phyloP scores from a whole-genome alignment of 768 basidiomycete genomes.

The Artomyces pyxidatus region DNA sequence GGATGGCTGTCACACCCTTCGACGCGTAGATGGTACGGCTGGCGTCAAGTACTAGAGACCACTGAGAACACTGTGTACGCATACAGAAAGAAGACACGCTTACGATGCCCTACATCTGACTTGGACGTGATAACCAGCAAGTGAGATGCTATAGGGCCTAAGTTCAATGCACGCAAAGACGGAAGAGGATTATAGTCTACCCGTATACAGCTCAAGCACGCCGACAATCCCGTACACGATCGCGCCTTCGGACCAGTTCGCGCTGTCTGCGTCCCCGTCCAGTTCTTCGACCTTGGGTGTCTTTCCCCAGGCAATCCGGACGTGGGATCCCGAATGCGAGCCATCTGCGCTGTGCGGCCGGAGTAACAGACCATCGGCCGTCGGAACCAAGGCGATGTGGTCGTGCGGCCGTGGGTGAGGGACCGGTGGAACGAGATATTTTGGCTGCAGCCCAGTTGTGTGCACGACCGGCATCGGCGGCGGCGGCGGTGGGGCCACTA shows the following conservation, averaged over 20 bases:
- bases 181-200: slow-evolving; percentile 32
- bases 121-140: slow-evolving; percentile 64
- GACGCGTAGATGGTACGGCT: slow-evolving; percentile 56
- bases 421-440: slow-evolving; percentile 54
- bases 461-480: slow-evolving; percentile 13
- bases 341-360: slow-evolving; percentile 40
- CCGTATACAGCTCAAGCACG: slow-evolving; percentile 60
- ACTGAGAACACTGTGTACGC: neutral
- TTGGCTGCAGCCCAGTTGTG: slow-evolving; percentile 43
- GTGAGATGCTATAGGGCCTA: slow-evolving; percentile 50
- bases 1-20: slow-evolving; percentile 63
- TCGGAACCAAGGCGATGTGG: slow-evolving; percentile 52
- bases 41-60: slow-evolving; percentile 51
- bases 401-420: slow-evolving; percentile 73
- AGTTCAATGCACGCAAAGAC: neutral
- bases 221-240: slow-evolving; percentile 74
- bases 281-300: slow-evolving; percentile 36
- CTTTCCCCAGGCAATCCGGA: slow-evolving; percentile 59
- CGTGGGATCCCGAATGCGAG: slow-evolving; percentile 29
- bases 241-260: slow-evolving; percentile 48
- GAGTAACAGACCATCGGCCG: slow-evolving; percentile 57
- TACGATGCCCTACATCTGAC: slow-evolving; percentile 57
- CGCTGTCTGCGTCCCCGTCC: slow-evolving; percentile 24
- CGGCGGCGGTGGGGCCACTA: slow-evolving; percentile 3
- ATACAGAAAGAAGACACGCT: slow-evolving; percentile 22